Percentiles rank a stretch among this genome's conserved stretches.
Conservation (phyloP, 352 stramenopile species). For the Pythium dissotocum region DNA sequence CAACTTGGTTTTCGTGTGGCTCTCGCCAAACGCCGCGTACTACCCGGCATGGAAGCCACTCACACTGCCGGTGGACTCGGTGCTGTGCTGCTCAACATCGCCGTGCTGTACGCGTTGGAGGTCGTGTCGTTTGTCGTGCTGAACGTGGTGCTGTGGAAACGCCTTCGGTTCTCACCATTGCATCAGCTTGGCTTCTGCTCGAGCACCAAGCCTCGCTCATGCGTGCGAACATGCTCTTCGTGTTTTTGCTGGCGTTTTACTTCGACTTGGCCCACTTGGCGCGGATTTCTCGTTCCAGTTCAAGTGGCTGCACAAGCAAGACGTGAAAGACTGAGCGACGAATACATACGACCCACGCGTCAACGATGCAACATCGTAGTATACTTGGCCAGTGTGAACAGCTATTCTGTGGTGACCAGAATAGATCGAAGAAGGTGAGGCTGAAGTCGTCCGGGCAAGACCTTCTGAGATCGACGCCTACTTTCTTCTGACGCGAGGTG, state of each 20-base stretch:
- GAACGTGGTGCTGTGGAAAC: slow-evolving; percentile 10
- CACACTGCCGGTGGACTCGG: neutral
- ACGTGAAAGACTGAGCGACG: too few relatives aligned
- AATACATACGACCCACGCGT: too few relatives aligned
- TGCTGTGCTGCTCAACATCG: neutral
- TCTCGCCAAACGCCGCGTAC: slow-evolving; percentile 32
- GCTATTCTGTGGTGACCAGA: too few relatives aligned
- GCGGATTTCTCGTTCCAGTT: slow-evolving; percentile 28
- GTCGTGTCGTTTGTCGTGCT: neutral
- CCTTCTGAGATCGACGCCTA: too few relatives aligned
- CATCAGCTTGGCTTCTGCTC: slow-evolving; percentile 26
- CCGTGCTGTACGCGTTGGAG: neutral
- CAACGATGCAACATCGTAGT: too few relatives aligned
- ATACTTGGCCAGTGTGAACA: too few relatives aligned
- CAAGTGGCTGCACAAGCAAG: slow-evolving; percentile 3
- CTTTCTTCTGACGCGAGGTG: too few relatives aligned
- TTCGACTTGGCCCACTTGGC: slow-evolving; percentile 25
- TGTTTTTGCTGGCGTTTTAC: slow-evolving; percentile 22
- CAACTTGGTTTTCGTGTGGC: slow-evolving; percentile 24
- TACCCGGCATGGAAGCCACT: slow-evolving; percentile 8
- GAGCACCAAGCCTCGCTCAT: slow-evolving; percentile 23
- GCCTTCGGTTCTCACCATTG: slow-evolving; percentile 7
- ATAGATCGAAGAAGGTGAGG: too few relatives aligned
- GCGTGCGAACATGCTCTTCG: slow-evolving; percentile 22
- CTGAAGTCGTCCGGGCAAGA: too few relatives aligned